Conservation (phyloP, 192 early-diverging fungal species). For the Paraglomus brasilianum region DNA sequence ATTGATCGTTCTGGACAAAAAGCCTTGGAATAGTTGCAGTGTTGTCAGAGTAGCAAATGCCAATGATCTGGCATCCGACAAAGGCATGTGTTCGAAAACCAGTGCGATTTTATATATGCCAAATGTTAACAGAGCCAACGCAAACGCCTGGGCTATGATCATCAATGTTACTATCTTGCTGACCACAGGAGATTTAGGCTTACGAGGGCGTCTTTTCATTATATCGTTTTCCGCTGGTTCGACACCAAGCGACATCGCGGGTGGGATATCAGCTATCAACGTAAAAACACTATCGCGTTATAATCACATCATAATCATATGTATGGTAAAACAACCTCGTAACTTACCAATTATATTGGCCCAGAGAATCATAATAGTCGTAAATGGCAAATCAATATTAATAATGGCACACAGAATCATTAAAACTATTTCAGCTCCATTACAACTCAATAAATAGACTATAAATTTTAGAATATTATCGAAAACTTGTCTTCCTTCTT, state of each 20-base stretch:
- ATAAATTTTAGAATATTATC: constrained; percentile 99
- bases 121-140: constrained; percentile 67
- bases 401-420: constrained; percentile 74
- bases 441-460: constrained; percentile 90
- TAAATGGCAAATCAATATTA: constrained; percentile 83
- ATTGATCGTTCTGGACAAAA: constrained; percentile 74
- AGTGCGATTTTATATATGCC: constrained; percentile 59
- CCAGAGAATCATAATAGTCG: constrained; percentile 93
- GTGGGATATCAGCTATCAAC: constrained; percentile 84
- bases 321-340: background rate
- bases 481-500: constrained; percentile 93
- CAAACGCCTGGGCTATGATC: constrained; percentile 71
- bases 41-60: constrained; percentile 81
- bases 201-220: constrained; percentile 81
- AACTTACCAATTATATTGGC: constrained; percentile 86
- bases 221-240: constrained; percentile 84
- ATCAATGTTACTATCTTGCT: constrained; percentile 58
- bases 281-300: constrained; percentile 5
- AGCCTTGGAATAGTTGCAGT: constrained; percentile 86
- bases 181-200: constrained; percentile 73
- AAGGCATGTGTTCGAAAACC: background rate
- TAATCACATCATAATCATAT: no score
- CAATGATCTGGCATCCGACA: constrained; percentile 51
- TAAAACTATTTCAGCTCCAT: constrained; percentile 92
- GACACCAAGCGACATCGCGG: constrained; percentile 90